Percentiles rank a stretch among this genome's conserved stretches.
Conservation (phyloP, 169 alveolate species). For the Eimeria acervulina region DNA sequence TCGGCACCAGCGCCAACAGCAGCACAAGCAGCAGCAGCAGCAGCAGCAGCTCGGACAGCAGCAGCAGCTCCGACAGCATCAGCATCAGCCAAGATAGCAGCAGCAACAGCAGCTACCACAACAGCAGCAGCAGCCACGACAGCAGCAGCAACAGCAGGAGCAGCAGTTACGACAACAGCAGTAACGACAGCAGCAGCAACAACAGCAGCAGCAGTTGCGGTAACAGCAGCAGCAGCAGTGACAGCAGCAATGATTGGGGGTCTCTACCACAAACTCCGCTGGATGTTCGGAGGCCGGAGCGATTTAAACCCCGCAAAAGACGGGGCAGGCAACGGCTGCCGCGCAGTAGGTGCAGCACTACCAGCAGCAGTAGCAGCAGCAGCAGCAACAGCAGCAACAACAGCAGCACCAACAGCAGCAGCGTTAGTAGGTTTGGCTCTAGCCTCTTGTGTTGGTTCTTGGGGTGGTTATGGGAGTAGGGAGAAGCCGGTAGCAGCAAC, state of each 20-base stretch:
- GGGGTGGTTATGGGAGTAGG: too few species aligned
- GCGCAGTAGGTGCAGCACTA: not conserved
- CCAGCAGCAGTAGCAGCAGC: not conserved
- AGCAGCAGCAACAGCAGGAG: not conserved
- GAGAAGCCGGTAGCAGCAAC: too few species aligned
- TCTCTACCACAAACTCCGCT: not conserved
- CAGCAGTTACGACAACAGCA: not conserved
- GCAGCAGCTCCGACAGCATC: not conserved
- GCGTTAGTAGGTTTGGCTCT: not conserved
- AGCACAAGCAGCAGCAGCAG: not conserved
- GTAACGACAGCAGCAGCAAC: not conserved
- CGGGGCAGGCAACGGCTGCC: constrained; percentile 28
- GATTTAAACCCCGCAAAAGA: not conserved
- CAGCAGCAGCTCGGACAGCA: too few species aligned
- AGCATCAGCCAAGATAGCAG: not conserved
- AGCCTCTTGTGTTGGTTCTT: too few species aligned
- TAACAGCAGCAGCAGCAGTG: constrained; percentile 9
- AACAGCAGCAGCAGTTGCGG: not conserved
- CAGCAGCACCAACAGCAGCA: not conserved
- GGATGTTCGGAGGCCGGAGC: constrained; percentile 24
- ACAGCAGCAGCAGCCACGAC: not conserved
- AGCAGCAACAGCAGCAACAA: not conserved
- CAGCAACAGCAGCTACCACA: not conserved
- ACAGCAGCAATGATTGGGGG: constrained; percentile 20
- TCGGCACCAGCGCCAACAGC: not conserved